Evolutionary conservation across 768 basidiomycete species (phyloP), one percentile per base, ranked within the genome.

Genomic region (Tulasnella calospora): DNA sequence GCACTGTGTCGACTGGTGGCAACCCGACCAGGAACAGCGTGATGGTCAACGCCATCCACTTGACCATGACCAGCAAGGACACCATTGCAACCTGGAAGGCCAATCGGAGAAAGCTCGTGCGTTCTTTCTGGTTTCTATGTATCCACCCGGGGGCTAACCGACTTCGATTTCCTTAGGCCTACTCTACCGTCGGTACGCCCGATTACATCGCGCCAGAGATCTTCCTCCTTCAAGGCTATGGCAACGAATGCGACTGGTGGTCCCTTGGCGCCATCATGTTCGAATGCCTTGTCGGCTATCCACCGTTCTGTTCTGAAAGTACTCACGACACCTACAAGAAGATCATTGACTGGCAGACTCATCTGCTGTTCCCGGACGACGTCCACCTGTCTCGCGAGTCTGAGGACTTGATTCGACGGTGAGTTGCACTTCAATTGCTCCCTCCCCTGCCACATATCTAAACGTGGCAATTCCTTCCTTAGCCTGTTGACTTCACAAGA

Each of bases 211-310:
- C 97, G 3, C 96, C 96, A 0, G 96, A 99, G 84, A 98, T 98
- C 82, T 99, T 99, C 88, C 84, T 92, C 79, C 95, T 96, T 83
- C 92, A 94, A 83, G 98, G 98, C n/a, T 99, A 99, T 83, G 95
- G 94, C 33, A 94, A 96, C 82, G 96, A 97, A 84, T 98, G 96
- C 82, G 98, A 99, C 84, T 99, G 96, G 96, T 99, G 98, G 98
- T 98, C 96, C 10, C 88, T 99, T 38, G 98, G 98, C 6, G 94
- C 96, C 23, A 98, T 99, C 86, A 96, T 95, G 93, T 99, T 98
- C 84, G 97, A 99, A 85, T 98, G 93, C 84, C 86, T 99, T 33
- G 94, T 99, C 81, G 98, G 98, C 77, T 99, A 98, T 84, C 95
- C 96, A 33, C 96, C 95, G 0, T 96, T 98, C 86, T 98, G 95